Conservation (phyloP, 176 grass and related monocot species). For the Carex cristatella region DNA sequence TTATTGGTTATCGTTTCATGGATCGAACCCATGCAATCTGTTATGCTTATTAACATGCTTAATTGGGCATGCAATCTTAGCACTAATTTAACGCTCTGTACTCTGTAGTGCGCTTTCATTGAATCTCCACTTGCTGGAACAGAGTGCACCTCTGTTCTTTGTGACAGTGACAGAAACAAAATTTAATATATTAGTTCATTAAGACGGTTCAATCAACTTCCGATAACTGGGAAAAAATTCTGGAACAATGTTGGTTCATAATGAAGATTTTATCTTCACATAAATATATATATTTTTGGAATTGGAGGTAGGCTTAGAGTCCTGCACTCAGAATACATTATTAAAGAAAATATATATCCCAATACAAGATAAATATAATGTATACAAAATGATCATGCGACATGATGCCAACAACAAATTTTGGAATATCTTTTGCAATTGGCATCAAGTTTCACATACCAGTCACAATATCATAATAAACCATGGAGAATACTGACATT, state of each 20-base stretch:
- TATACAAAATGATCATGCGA: too few relatives aligned
- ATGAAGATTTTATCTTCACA: background rate
- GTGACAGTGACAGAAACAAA: background rate
- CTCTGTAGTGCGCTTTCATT: conserved; percentile 10
- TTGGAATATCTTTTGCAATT: background rate
- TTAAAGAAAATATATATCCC: background rate
- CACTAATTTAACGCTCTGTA: background rate
- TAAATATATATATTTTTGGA: background rate
- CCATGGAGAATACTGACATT: background rate
- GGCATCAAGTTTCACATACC: background rate
- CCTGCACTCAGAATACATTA: background rate
- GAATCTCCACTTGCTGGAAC: conserved; percentile 14
- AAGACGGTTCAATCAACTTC: background rate
- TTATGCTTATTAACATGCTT: background rate
- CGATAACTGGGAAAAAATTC: background rate
- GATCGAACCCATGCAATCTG: conserved; percentile 4
- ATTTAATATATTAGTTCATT: background rate
- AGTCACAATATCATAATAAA: background rate
- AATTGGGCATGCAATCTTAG: conserved; percentile 5
- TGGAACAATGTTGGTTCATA: background rate
- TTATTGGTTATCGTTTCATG: background rate
- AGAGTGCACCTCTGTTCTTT: conserved; percentile 1
- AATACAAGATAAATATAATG: too few relatives aligned
- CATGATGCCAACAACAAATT: too few relatives aligned
- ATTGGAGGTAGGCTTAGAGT: background rate